Conservation (phyloP, 2,329 filamentous ascomycete genomes). For the Nemania abortiva region DNA sequence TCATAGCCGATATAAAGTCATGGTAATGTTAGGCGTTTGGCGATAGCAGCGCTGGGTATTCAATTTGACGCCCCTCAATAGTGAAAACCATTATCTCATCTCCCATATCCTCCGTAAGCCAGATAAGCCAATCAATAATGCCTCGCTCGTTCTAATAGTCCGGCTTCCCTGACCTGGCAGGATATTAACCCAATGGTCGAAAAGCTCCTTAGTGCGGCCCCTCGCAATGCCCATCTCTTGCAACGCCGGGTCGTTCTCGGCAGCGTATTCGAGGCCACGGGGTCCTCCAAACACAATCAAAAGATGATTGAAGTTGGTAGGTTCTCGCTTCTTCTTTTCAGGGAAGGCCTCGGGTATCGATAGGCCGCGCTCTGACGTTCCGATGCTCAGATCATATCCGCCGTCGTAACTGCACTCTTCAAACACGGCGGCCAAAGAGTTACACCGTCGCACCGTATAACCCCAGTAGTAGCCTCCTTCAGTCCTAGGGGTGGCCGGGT, state of each 20-base stretch:
- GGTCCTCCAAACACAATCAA: constrained; percentile 85
- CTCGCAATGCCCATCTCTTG: constrained; percentile 72
- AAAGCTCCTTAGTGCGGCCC: constrained; percentile 75
- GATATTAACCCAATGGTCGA: constrained; percentile 87
- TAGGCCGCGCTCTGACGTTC: constrained; percentile 82
- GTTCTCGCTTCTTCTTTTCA: constrained; percentile 53
- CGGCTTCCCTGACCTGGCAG: constrained; percentile 83
- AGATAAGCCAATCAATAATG: constrained; percentile 80
- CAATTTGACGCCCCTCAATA: neutral
- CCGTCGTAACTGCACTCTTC: constrained; percentile 80
- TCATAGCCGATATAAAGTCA: neutral
- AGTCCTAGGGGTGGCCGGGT: constrained; percentile 76
- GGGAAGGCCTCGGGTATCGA: constrained; percentile 63
- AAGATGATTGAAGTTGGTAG: constrained; percentile 73
- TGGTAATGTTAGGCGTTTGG: neutral
- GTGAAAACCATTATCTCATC: constrained; percentile 36
- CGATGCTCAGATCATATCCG: constrained; percentile 86
- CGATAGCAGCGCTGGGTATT: neutral
- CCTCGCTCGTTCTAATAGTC: constrained; percentile 87
- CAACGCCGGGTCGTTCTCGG: constrained; percentile 69
- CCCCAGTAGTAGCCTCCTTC: constrained; percentile 90
- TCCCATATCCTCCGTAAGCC: constrained; percentile 71
- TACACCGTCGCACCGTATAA: constrained; percentile 75
- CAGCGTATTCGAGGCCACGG: constrained; percentile 80
- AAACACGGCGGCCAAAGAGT: constrained; percentile 77